phyloP scores from a whole-genome alignment of 75 land plant genomes.

The Chamaecyparis obtusa region DNA sequence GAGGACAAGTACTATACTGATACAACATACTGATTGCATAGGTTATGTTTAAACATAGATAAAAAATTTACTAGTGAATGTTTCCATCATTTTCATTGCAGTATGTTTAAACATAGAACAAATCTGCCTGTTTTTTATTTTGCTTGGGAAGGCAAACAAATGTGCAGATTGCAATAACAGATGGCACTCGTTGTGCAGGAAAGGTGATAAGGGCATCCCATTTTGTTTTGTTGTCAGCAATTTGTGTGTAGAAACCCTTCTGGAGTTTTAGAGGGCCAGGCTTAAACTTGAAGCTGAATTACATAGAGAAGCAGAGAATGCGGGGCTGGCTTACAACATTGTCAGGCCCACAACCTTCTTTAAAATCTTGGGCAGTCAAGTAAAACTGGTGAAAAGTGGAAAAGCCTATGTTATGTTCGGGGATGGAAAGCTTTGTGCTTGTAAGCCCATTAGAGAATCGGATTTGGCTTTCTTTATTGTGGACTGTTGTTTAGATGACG shows the following conservation, averaged over 20 bases:
- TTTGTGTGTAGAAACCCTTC: conserved; percentile 96
- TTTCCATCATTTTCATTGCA: too few relatives aligned
- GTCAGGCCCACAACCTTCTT: conserved; percentile 98
- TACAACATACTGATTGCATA: too few relatives aligned
- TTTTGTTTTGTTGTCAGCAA: conserved; percentile 93
- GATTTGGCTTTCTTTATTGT: conserved; percentile 92
- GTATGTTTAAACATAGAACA: too few relatives aligned
- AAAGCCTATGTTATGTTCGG: conserved; percentile 99
- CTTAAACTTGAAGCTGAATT: conserved; percentile 93
- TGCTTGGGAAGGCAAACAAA: too few relatives aligned
- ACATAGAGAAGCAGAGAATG: conserved; percentile 31
- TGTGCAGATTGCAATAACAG: too few relatives aligned
- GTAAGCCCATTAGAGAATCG: conserved; percentile 94
- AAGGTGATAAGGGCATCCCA: conserved; percentile 70
- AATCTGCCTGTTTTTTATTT: too few relatives aligned
- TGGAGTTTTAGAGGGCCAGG: conserved; percentile 94
- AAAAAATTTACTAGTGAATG: too few relatives aligned
- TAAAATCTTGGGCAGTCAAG: conserved; percentile 96
- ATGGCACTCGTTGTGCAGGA: too few relatives aligned
- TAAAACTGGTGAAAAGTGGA: conserved; percentile 83
- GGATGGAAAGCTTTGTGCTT: conserved; percentile 89
- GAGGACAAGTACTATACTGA: too few relatives aligned
- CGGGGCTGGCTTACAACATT: conserved; percentile 73
- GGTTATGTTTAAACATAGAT: too few relatives aligned
- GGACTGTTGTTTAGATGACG: conserved; percentile 72